Evolutionary conservation across 495 filamentous ascomycete genomes (phyloP), one percentile per base, ranked within the genome.

Genomic region (Tetracladium marchalianum): DNA sequence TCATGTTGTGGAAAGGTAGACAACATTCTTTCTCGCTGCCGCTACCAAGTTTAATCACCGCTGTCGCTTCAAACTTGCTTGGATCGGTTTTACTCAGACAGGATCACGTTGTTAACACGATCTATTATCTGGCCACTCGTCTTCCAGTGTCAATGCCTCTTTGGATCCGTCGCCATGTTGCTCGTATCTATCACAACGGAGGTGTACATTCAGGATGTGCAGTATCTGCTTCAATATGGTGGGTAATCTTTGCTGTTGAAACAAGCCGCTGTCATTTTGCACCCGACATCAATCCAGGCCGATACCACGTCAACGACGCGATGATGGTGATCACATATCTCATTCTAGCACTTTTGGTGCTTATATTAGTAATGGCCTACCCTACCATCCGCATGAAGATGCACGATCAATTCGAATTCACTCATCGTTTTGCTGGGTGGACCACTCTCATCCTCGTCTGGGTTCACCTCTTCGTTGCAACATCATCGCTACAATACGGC

Each of bases 161-260:
- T 7, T 44, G 19, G n/a, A 62, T 85, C 48, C 79, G 81, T 11
- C 69, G 69, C 0, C 59, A 75, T 33, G 68, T 69, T 18, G 77
- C 80, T 15, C 76, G 80, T 37, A 64, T 82, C 31, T 84, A 80
- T 51, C 78, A 83, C 49, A 75, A 78, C 52, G 81, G 81, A 18
- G 82, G 82, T 15, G 66, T 84, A 1, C 82, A 86, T 51, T 77
- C 73, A 37, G 78, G 79, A 34, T 76, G 73, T 49, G 78, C 75
- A 15, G 61, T 80, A 11, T 74, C 77, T 24, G 67, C 81, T 0
- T 60, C 71, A 6, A 43, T 78, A 11, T 85, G 81, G 82, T 81
- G 78, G 60, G 40, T 76, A n/a, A 65, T 73, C 34, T 76, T 78
- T 45, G 71, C 76, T 13, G 47, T 71, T n/a, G 58, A 76, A 39